Conservation (phyloP, 345 rosid species). For the Physaria fendleri region DNA sequence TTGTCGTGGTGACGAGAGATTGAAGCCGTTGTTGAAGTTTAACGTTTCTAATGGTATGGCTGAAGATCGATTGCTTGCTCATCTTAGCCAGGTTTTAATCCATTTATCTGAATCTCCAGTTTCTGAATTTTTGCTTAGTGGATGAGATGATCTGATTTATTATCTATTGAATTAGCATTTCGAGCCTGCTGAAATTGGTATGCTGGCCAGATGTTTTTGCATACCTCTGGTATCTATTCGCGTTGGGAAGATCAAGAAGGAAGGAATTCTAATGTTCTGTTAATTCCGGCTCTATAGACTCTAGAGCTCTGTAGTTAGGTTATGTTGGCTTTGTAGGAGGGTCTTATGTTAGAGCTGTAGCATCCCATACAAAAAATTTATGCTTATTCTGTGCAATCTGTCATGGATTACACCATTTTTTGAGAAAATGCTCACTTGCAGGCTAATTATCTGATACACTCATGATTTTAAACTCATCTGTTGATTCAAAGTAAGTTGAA, state of each 20-base stretch:
- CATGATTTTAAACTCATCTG: conserved; percentile 29
- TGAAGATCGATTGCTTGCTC: conserved; percentile 73
- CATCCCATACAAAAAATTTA: background rate
- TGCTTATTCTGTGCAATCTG: background rate
- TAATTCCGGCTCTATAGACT: background rate
- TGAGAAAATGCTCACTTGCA: conserved; percentile 15
- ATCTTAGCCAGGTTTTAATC: conserved; percentile 65
- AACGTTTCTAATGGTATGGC: conserved; percentile 58
- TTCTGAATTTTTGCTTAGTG: background rate
- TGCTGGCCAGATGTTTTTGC: conserved; percentile 89
- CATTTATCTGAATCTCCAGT: background rate
- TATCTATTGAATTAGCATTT: conserved; percentile 46
- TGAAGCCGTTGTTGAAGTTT: conserved; percentile 82
- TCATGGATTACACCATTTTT: background rate
- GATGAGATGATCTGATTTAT: background rate
- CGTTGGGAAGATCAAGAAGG: conserved; percentile 78
- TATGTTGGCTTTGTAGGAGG: background rate
- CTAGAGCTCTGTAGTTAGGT: background rate
- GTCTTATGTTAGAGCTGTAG: background rate
- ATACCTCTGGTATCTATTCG: conserved; percentile 88
- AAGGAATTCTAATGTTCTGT: conserved; percentile 41
- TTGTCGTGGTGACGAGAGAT: conserved; percentile 92
- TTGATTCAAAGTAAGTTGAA: conserved; percentile 22
- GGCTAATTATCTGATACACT: conserved; percentile 26
- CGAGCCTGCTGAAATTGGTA: conserved; percentile 88